Evolutionary conservation across 345 rosid species (phyloP).

Genomic region (Cochlearia excelsa): DNA sequence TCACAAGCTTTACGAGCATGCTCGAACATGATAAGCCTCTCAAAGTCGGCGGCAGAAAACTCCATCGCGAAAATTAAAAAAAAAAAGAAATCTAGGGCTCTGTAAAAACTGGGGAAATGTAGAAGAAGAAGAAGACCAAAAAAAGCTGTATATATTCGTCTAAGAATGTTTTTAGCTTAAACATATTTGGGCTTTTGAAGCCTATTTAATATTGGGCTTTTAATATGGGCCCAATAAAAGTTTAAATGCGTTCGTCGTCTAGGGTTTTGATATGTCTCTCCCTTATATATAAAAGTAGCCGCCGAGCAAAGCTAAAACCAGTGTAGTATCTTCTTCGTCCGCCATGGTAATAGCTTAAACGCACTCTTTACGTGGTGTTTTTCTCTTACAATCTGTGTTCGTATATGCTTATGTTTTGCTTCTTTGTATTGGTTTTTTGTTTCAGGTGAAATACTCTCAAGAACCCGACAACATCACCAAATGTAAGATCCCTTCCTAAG

Average conservation of each 20-base stretch:
- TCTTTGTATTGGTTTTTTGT: background rate
- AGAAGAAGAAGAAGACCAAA: too few relatives aligned
- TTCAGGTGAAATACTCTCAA: slow-evolving; percentile 88
- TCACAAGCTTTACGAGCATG: slow-evolving; percentile 55
- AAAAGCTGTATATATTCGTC: too few relatives aligned
- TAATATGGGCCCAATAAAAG: slow-evolving; percentile 1
- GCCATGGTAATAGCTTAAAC: slow-evolving; percentile 26
- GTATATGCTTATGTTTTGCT: background rate
- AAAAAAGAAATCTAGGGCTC: slow-evolving; percentile 20
- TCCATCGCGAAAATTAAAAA: slow-evolving; percentile 43
- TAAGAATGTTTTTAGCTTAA: too few relatives aligned
- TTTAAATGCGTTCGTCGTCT: background rate
- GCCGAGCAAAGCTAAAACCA: background rate
- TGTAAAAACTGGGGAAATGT: too few relatives aligned
- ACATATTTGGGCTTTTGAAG: background rate
- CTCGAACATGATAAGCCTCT: slow-evolving; percentile 52
- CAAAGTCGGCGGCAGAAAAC: slow-evolving; percentile 52
- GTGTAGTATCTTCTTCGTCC: background rate
- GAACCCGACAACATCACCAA: slow-evolving; percentile 94
- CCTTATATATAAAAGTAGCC: slow-evolving; percentile 5
- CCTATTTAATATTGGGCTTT: too few relatives aligned
- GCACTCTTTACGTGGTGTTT: background rate
- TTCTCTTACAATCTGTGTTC: background rate
- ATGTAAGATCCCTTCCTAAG: slow-evolving; percentile 38
- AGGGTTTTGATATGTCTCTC: slow-evolving; percentile 19